Conservation (phyloP, 768 basidiomycete species). For the Hortiboletus campestris region DNA sequence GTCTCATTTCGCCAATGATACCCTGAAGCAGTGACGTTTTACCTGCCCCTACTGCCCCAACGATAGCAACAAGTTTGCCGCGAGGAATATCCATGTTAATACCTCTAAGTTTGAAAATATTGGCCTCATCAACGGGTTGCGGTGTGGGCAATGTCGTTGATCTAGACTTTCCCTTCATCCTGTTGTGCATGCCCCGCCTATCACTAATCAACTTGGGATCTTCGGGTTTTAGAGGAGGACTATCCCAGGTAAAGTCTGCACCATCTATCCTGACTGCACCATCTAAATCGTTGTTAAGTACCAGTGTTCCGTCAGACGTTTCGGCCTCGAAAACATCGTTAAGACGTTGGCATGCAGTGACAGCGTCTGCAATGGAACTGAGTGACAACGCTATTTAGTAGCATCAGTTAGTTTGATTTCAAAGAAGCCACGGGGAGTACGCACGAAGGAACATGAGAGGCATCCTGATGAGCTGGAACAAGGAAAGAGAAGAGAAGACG, state of each 20-base stretch:
- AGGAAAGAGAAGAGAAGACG: constrained; percentile 80
- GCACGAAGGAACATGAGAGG: constrained; percentile 72
- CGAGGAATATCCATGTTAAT: constrained; percentile 68
- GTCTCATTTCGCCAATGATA: constrained; percentile 81
- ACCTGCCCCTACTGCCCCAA: constrained; percentile 64
- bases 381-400: constrained; percentile 57
- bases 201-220: constrained; percentile 19
- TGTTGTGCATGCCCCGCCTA: constrained; percentile 1
- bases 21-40: constrained; percentile 69
- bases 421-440: constrained; percentile 9
- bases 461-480: constrained; percentile 80
- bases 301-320: constrained; percentile 55
- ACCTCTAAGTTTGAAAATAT: constrained; percentile 62
- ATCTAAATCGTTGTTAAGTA: constrained; percentile 53
- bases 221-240: constrained; percentile 54
- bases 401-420: constrained; percentile 3
- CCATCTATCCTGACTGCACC: constrained; percentile 64
- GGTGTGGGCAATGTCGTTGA: constrained; percentile 23
- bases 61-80: constrained; percentile 80
- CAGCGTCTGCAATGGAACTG: constrained; percentile 80
- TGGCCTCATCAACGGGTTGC: constrained; percentile 35
- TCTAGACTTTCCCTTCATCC: constrained; percentile 15
- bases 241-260: constrained; percentile 87
- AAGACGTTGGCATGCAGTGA: constrained; percentile 76
- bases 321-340: constrained; percentile 85